Evolutionary conservation across 2,329 filamentous ascomycete species (phyloP).

Genomic region (Verticillium albo-atrum): DNA sequence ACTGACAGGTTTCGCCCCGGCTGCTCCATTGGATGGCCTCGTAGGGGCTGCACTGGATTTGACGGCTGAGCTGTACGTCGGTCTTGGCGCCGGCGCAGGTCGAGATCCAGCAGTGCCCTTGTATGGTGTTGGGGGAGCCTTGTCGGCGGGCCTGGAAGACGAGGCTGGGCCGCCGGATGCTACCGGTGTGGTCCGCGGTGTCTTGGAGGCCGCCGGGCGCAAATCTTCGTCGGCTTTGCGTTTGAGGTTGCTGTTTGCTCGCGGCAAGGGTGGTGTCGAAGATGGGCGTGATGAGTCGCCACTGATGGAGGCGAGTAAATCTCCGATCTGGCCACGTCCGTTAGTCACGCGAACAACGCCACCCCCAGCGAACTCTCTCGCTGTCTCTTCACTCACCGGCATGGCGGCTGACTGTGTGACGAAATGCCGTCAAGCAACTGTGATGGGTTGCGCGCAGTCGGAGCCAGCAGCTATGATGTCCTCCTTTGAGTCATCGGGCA

Average conservation of each 20-base stretch:
- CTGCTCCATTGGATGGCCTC: slow-evolving; percentile 4
- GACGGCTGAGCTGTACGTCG: background rate
- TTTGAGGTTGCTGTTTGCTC: slow-evolving; percentile 34
- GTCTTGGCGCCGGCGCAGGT: slow-evolving; percentile 7
- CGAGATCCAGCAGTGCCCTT: slow-evolving; percentile 9
- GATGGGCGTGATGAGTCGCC: slow-evolving; percentile 38
- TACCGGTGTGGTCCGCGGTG: slow-evolving; percentile 15
- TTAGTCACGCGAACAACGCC: background rate
- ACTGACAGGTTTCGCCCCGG: slow-evolving; percentile 1
- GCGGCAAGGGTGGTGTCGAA: slow-evolving; percentile 22
- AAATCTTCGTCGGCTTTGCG: slow-evolving; percentile 54
- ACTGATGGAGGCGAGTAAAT: slow-evolving; percentile 58
- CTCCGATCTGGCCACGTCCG: slow-evolving; percentile 33
- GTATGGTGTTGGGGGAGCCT: slow-evolving; percentile 1
- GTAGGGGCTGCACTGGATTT: slow-evolving; percentile 5
- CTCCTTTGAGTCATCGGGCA: slow-evolving; percentile 2
- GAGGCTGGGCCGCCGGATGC: background rate
- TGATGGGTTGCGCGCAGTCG: background rate
- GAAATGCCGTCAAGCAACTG: background rate
- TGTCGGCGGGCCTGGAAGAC: slow-evolving; percentile 4
- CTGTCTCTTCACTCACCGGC: slow-evolving; percentile 31
- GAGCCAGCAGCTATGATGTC: background rate
- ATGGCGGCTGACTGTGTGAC: slow-evolving; percentile 21
- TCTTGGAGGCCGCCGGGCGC: slow-evolving; percentile 17
- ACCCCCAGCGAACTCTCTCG: background rate